Evolutionary conservation across 148 eudicot species (phyloP).

Genomic region (Amaranthus cruentus): DNA sequence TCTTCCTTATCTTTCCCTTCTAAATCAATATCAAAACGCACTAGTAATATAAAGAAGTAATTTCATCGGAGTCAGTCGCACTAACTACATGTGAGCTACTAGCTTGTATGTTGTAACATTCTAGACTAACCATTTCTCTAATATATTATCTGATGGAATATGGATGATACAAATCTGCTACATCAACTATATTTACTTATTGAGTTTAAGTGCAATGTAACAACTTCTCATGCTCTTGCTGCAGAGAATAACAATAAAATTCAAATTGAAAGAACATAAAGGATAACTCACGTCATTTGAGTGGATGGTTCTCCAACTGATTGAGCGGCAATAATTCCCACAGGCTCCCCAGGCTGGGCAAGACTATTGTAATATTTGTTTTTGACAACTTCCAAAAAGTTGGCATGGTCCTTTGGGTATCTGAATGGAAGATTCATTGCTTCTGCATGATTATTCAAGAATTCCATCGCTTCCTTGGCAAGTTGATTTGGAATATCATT

Average conservation of each 20-base stretch:
- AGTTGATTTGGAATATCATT: conserved; percentile 61
- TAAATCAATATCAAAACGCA: too few species aligned
- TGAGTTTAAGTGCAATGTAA: neutral
- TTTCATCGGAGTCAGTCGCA: neutral
- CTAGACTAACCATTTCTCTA: too few species aligned
- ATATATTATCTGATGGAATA: too few species aligned
- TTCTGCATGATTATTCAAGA: conserved; percentile 16
- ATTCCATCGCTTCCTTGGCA: conserved; percentile 41
- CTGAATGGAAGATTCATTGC: conserved; percentile 14
- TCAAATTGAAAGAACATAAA: neutral
- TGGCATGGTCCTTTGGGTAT: conserved; percentile 30
- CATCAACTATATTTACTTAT: neutral
- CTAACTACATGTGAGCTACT: neutral
- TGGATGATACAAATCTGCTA: neutral
- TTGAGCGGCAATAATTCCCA: conserved; percentile 96
- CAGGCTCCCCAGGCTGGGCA: conserved; percentile 95
- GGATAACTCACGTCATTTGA: conserved; percentile 85
- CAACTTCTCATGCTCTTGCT: neutral
- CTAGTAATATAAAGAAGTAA: neutral
- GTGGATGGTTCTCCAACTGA: conserved; percentile 98
- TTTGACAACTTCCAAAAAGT: conserved; percentile 55
- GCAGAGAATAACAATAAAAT: neutral
- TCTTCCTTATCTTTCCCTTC: too few species aligned
- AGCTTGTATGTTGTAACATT: too few species aligned
- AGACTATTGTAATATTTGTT: conserved; percentile 80